These are phyloP conservation scores for Diplodia sapinea DNA, from an alignment of 2,329 filamentous ascomycete species.

Conservation along the genomic window DNA sequence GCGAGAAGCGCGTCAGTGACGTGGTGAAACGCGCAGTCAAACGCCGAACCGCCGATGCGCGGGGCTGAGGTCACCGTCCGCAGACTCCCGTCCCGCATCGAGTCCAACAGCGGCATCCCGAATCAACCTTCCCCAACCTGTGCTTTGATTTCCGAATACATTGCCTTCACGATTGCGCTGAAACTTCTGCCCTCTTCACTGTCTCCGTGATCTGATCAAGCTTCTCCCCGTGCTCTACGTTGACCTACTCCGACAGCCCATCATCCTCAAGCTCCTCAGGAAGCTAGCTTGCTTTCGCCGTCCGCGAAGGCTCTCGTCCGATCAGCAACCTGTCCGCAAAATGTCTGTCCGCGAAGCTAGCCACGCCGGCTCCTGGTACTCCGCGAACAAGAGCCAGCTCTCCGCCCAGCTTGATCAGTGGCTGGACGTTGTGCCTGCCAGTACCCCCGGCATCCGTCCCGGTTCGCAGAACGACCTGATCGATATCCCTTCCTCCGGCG, in stretches of 20 bases:
- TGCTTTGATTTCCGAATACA: conserved; percentile 3
- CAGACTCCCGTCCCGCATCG: background rate
- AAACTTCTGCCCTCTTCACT: background rate
- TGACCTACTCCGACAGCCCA: conserved; percentile 11
- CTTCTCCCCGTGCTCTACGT: conserved; percentile 11
- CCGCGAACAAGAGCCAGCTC: conserved; percentile 64
- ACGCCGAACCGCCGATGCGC: conserved; percentile 23
- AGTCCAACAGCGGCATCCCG: conserved; percentile 1
- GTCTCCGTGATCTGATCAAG: background rate
- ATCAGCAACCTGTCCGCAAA: conserved; percentile 1
- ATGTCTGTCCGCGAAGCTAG: conserved; percentile 62
- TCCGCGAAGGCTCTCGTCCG: background rate
- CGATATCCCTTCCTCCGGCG: conserved; percentile 71
- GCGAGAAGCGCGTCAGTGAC: conserved; percentile 27
- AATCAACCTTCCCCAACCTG: background rate
- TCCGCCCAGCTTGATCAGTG: conserved; percentile 73
- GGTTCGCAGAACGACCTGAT: conserved; percentile 46
- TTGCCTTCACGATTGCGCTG: background rate
- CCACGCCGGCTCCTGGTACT: conserved; percentile 92
- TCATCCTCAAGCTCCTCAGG: conserved; percentile 8
- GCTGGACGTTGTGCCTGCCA: conserved; percentile 72
- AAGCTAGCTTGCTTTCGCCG: conserved; percentile 16
- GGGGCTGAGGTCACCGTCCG: conserved; percentile 19
- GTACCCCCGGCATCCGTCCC: conserved; percentile 65
- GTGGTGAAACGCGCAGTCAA: conserved; percentile 22